A percentile compares a stretch with the other conserved stretches of the same genome.
phyloP scores from a whole-genome alignment of 2,329 filamentous ascomycete genomes.

The Monosporascus cannonballus region DNA sequence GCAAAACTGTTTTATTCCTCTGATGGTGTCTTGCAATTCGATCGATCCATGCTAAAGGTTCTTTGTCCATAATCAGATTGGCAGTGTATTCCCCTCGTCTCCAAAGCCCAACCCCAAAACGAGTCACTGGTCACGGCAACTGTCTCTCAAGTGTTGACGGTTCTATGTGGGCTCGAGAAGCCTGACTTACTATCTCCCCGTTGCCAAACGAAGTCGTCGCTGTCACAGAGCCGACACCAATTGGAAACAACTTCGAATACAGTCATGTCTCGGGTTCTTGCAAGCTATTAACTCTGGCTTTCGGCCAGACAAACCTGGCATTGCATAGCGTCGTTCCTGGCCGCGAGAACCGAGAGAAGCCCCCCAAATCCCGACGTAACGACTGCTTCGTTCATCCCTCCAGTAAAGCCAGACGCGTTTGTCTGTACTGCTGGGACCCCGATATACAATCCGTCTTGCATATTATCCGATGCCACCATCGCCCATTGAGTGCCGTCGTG shows the following conservation, averaged over 20 bases:
- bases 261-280: conserved; percentile 33
- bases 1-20: too few species aligned
- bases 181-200: not conserved
- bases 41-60: too few species aligned
- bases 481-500: conserved; percentile 20
- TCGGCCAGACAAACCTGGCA: conserved; percentile 29
- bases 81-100: too few species aligned
- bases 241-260: conserved; percentile 16
- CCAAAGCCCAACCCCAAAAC: too few species aligned
- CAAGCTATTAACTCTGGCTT: conserved; percentile 33
- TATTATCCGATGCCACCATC: conserved; percentile 28
- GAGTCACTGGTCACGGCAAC: too few species aligned
- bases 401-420: conserved; percentile 20
- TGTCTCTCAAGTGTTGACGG: too few species aligned
- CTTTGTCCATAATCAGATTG: too few species aligned
- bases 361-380: conserved; percentile 13
- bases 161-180: not conserved
- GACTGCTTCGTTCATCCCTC: conserved; percentile 7
- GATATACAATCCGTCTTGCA: conserved; percentile 5
- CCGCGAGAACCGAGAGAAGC: conserved; percentile 4
- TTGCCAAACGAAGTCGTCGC: conserved; percentile 2
- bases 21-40: too few species aligned
- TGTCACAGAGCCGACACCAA: conserved; percentile 14
- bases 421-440: conserved; percentile 7
- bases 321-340: conserved; percentile 19